Conservation (phyloP, 805 yeast genomes). For the Grigorovia jiainica region DNA sequence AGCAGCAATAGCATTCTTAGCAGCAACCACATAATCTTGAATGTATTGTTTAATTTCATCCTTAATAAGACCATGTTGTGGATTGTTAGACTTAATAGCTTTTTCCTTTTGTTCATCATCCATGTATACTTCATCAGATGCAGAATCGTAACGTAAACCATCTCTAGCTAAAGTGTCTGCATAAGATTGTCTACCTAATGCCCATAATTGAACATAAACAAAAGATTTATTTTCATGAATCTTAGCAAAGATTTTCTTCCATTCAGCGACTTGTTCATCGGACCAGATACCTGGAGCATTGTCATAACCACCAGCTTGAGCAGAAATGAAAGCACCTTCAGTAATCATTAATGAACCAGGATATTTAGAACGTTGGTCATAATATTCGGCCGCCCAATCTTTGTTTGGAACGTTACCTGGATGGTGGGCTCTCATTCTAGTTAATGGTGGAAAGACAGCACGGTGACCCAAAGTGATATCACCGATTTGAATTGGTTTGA, state of each 20-base stretch:
- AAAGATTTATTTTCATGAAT: conserved; percentile 43
- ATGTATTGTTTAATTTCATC: no score
- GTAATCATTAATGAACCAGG: conserved; percentile 54
- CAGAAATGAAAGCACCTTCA: no score
- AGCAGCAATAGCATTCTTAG: conserved; percentile 31
- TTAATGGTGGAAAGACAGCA: conserved; percentile 37
- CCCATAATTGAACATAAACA: conserved; percentile 44
- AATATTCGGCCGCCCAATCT: conserved; percentile 41
- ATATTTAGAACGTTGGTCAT: conserved; percentile 42
- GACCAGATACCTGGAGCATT: conserved; percentile 42
- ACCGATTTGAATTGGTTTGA: no score
- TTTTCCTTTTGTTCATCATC: conserved; percentile 28
- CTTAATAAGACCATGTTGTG: conserved; percentile 28
- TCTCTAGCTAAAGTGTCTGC: no score
- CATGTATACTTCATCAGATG: conserved; percentile 30
- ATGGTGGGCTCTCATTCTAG: conserved; percentile 33
- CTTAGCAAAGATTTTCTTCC: conserved; percentile 39
- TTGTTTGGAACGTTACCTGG: conserved; percentile 34
- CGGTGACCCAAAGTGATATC: no score
- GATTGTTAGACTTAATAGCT: conserved; percentile 28
- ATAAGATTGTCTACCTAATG: conserved; percentile 34
- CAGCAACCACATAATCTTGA: conserved; percentile 36
- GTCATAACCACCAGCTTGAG: no score
- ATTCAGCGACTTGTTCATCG: conserved; percentile 36
- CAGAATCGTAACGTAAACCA: conserved; percentile 32